Evolutionary conservation across 768 basidiomycete species (phyloP), one percentile per base, ranked within the genome.

Genomic region (Lactarius hatsudake): DNA sequence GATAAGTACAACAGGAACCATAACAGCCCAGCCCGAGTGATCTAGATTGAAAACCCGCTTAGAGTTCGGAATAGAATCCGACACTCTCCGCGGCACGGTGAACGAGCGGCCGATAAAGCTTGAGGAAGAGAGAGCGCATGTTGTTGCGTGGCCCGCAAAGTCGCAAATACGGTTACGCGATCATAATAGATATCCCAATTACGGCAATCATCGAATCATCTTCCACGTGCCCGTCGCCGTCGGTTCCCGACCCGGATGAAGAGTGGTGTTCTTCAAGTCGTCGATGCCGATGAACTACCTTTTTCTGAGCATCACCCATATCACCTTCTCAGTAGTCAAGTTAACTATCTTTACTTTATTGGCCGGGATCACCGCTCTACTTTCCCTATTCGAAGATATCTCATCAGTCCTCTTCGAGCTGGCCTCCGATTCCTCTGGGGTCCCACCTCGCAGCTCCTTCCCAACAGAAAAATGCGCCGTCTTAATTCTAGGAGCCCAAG

Each of bases 401-500:
- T 62, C 63, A 23, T 55, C 69, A 0, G 30, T 58, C 20, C 30
- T 64, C 10, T 74, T 70, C 58, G 70, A 64, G 30, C 12, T 62
- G n/a, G 59, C 53, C 55, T 73, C 64, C 8, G 63, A 66, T 53
- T 55, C 59, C 32, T 69, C 40, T 62, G 60, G 69, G n/a, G 53
- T 72, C 12, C 63, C 68, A 20, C 72, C 74, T 20, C 73, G 72
- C 66, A 66, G 65, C 20, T 73, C 74, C 1, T 73, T 69, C 67
- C 69, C 51, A n/a, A 68, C 72, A 7, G 63, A 71, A 45, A 71
- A 75, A 32, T 73, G 76, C 58, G 76, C 76, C 20, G 63, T 77
- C 6, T 67, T 77, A 15, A 71, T 77, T 53, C 56, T 77, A 28
- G 76, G 74, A 38, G 76, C 72, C 15, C 74, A 77, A 56, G 72